Base-by-base conservation (phyloP, 2,329 filamentous ascomycete genomes). In the Periconia digitata region DNA sequence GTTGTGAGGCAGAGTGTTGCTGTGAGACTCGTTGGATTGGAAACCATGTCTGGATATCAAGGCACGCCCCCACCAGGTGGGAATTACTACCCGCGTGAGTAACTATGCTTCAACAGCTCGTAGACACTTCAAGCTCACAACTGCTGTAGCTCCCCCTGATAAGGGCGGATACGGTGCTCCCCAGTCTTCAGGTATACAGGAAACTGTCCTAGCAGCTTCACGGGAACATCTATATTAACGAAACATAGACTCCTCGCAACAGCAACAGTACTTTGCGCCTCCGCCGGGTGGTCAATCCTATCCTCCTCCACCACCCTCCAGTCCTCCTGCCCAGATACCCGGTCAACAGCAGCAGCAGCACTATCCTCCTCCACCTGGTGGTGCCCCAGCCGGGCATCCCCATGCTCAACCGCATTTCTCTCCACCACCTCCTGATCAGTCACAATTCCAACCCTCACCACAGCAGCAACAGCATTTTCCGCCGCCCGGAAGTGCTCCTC, bases 221-320 rank as follows among this genome's bases (percentile, higher is more conserved):
- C 23, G 21, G 39, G 29, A 24, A 3, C 39, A n/a, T 51, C 56
- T 37, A 62, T 39, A 49, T 17, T 37, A 22, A 47, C 40, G 23
- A 29, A n/a, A 24, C 23, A 20, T 34, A 66, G 60, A 64, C 36
- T 15, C 24, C 23, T 43, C 40, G 34, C 60, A 62, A 17, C 64
- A 63, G 43, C 63, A 69, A 49, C 67, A 70, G 51, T 68, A 69
- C 55, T 74, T 69, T 48, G 57, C 70, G 18, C 71, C 71, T 46
- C 73, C 72, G 17, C 56, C 66, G 20, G 61, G 59, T 16, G 56
- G 58, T 49, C 63, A 60, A 43, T 54, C 64, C 43, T 71, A 70
- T 56, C 65, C 64, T 44, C 68, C 64, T 7, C 72, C 72, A 16
- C 67, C 70, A 2, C 51, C 62, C 17, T 50, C 53, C 7, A 63